phyloP scores from a whole-genome alignment of 495 filamentous ascomycete genomes.

The Barbatosphaeria neglecta region DNA sequence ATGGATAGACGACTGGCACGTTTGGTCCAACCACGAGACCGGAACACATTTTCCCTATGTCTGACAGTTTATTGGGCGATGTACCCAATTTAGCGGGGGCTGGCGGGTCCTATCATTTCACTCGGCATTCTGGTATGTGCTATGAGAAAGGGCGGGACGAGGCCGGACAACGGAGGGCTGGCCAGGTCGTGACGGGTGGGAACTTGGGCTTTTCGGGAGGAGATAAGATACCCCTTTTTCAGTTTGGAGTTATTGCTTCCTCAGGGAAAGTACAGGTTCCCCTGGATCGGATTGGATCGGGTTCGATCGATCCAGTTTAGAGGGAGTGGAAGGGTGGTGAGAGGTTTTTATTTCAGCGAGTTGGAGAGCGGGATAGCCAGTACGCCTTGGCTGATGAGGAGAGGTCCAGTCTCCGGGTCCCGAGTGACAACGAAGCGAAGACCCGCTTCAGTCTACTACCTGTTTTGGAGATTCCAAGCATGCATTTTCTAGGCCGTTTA shows the following conservation, averaged over 20 bases:
- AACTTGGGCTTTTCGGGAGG: neutral
- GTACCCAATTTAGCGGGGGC: neutral
- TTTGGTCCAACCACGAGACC: neutral
- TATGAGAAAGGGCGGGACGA: neutral
- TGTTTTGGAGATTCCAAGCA: too few relatives aligned
- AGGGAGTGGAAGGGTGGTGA: too few relatives aligned
- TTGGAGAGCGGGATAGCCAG: too few relatives aligned
- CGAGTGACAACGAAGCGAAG: too few relatives aligned
- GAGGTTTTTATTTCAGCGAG: too few relatives aligned
- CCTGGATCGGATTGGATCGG: neutral
- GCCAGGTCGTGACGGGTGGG: too few relatives aligned
- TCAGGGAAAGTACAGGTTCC: neutral
- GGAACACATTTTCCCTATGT: neutral
- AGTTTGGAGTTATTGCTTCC: neutral
- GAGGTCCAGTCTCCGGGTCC: too few relatives aligned
- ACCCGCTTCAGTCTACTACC: too few relatives aligned
- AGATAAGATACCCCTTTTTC: neutral
- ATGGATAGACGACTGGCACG: neutral
- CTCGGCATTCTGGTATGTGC: neutral
- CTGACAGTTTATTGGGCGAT: neutral
- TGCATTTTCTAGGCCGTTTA: too few relatives aligned
- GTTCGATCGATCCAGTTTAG: too few relatives aligned
- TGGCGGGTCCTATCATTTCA: neutral
- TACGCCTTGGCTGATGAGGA: too few relatives aligned
- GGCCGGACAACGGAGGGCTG: neutral